These are phyloP conservation scores for Prototheca cutis DNA, from an alignment of 163 green algal genomes.

Conservation along the genomic window DNA sequence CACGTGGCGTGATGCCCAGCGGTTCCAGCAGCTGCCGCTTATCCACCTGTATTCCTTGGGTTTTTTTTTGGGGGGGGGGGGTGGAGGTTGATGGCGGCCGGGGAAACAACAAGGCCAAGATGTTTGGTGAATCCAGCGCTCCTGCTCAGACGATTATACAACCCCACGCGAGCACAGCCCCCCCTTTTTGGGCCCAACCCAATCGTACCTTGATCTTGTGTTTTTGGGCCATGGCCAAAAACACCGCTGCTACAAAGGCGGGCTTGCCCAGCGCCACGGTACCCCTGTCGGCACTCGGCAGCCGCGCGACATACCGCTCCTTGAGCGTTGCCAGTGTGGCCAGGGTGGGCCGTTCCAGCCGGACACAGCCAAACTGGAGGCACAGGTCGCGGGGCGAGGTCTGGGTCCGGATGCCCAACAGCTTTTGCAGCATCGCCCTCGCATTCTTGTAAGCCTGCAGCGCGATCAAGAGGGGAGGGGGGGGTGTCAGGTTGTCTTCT, in stretches of 20 bases:
- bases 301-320: slow-evolving; percentile 17
- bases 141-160: too few species aligned
- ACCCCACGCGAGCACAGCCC: too few species aligned
- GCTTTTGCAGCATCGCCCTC: slow-evolving; percentile 23
- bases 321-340: slow-evolving; percentile 24
- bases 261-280: slow-evolving; percentile 2
- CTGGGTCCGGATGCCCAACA: slow-evolving; percentile 13
- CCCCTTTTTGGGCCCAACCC: too few species aligned
- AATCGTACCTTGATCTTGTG: slow-evolving; percentile 26
- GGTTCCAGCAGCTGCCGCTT: slow-evolving; percentile 12
- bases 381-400: slow-evolving; percentile 25
- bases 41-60: slow-evolving; percentile 17
- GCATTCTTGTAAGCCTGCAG: slow-evolving; percentile 21
- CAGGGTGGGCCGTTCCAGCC: slow-evolving; percentile 8
- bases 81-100: too few species aligned
- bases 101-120: too few species aligned
- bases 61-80: too few species aligned
- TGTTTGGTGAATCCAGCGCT: too few species aligned
- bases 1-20: slow-evolving; percentile 12
- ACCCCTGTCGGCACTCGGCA: slow-evolving; percentile 3
- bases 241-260: slow-evolving; percentile 22
- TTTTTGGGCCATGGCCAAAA: slow-evolving; percentile 29
- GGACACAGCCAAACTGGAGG: slow-evolving; percentile 31
- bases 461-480: neutral
- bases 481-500: neutral